phyloP scores from a whole-genome alignment of 2,329 filamentous ascomycete genomes.

The Fusarium nisikadoi region DNA sequence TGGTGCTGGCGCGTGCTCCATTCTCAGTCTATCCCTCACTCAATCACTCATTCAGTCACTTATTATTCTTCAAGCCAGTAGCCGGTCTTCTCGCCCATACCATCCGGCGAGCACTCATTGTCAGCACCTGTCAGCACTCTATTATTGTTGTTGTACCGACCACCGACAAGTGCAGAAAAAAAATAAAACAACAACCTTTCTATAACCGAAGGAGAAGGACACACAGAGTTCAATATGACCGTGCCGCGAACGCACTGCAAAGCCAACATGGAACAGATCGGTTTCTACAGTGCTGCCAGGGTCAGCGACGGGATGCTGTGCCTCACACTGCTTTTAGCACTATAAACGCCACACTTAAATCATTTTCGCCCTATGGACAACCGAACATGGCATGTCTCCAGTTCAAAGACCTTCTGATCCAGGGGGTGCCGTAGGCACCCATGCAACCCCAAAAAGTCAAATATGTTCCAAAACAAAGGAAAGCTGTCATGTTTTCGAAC shows the following conservation, averaged over 20 bases:
- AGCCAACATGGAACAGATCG: neutral
- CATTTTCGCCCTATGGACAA: constrained; percentile 10
- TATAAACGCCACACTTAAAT: constrained; percentile 40
- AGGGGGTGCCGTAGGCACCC: neutral
- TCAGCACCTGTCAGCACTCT: constrained; percentile 32
- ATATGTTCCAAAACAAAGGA: neutral
- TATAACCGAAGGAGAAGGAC: neutral
- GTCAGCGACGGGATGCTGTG: neutral
- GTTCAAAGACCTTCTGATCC: constrained; percentile 4
- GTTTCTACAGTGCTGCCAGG: neutral
- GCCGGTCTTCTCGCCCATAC: neutral
- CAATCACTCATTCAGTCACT: too few species aligned
- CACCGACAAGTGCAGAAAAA: neutral
- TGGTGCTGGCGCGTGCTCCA: constrained; percentile 3
- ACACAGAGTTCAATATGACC: neutral
- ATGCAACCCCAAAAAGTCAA: constrained; percentile 16
- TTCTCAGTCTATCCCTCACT: constrained; percentile 6
- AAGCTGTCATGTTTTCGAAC: neutral
- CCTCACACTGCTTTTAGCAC: constrained; percentile 8
- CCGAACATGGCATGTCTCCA: neutral
- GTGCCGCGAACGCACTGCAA: neutral
- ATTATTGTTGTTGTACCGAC: constrained; percentile 28
- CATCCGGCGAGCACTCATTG: neutral
- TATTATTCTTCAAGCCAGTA: neutral
- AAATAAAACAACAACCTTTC: too few species aligned